phyloP scores from a whole-genome alignment of 2,329 filamentous ascomycete species.

The Whalleya microplaca region DNA sequence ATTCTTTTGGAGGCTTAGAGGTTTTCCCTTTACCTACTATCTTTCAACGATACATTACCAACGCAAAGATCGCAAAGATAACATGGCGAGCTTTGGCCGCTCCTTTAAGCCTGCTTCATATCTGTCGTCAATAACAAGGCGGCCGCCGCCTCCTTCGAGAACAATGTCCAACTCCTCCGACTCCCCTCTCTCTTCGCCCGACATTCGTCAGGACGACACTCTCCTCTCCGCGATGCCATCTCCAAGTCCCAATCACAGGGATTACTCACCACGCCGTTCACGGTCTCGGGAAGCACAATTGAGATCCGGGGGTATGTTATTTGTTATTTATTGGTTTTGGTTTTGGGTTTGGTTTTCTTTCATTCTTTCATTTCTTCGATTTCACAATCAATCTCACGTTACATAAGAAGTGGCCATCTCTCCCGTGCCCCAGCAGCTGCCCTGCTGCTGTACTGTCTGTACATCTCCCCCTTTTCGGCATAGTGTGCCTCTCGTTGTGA shows the following conservation, averaged over 20 bases:
- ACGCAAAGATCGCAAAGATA: constrained; percentile 12
- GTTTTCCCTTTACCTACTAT: no score
- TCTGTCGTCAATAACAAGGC: constrained; percentile 45
- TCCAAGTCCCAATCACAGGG: constrained; percentile 28
- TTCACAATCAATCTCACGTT: not conserved
- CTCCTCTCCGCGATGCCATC: constrained; percentile 42
- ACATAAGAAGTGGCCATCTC: not conserved
- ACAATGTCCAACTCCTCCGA: constrained; percentile 53
- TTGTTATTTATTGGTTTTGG: not conserved
- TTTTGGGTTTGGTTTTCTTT: constrained; percentile 3
- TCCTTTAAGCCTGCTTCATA: constrained; percentile 54
- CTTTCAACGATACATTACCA: not conserved
- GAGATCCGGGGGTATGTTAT: constrained; percentile 23
- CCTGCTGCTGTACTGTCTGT: no score
- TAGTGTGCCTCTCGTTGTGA: not conserved
- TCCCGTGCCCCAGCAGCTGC: no score
- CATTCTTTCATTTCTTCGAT: not conserved
- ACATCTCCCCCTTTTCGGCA: not conserved
- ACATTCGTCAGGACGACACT: constrained; percentile 39
- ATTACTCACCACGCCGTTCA: constrained; percentile 18
- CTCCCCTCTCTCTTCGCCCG: constrained; percentile 42
- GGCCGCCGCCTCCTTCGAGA: constrained; percentile 48
- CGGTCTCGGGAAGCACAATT: constrained; percentile 22
- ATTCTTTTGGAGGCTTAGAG: constrained; percentile 8
- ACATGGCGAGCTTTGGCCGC: constrained; percentile 54